phyloP scores from a whole-genome alignment of 495 filamentous ascomycete genomes.

The Hyaloscypha variabilis region DNA sequence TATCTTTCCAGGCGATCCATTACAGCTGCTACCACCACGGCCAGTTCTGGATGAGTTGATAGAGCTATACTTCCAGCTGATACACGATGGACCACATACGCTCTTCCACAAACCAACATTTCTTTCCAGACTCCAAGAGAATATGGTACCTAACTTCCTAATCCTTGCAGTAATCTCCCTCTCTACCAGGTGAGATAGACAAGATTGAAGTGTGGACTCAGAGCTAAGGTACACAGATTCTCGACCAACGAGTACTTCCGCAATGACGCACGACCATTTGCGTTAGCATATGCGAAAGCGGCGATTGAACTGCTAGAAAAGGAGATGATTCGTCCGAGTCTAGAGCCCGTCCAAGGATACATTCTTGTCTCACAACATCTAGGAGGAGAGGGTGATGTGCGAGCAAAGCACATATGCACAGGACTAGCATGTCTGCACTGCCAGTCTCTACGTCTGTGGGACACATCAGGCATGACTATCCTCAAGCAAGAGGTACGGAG shows the following conservation, averaged over 20 bases:
- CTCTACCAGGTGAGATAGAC: neutral
- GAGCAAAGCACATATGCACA: conserved; percentile 10
- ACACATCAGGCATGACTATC: neutral
- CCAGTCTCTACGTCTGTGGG: conserved; percentile 13
- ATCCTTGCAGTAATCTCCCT: conserved; percentile 6
- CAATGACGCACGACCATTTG: neutral
- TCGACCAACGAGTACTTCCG: conserved; percentile 8
- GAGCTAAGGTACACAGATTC: neutral
- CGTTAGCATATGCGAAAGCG: conserved; percentile 1
- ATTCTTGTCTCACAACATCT: conserved; percentile 7
- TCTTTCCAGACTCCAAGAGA: neutral
- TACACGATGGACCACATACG: conserved; percentile 16
- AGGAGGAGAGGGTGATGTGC: conserved; percentile 7
- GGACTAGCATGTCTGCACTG: conserved; percentile 8
- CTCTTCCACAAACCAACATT: conserved; percentile 13
- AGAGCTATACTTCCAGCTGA: conserved; percentile 6
- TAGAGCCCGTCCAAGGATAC: conserved; percentile 5
- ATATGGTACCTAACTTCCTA: neutral
- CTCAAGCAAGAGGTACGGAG: conserved; percentile 1
- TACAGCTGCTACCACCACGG: neutral
- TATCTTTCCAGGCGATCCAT: neutral
- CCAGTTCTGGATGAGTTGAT: conserved; percentile 3
- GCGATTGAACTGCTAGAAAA: conserved; percentile 4
- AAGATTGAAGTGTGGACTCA: neutral
- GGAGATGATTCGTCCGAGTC: conserved; percentile 4